Conservation (phyloP, 2,329 filamentous ascomycete genomes). For the Colletotrichum brevisporum region DNA sequence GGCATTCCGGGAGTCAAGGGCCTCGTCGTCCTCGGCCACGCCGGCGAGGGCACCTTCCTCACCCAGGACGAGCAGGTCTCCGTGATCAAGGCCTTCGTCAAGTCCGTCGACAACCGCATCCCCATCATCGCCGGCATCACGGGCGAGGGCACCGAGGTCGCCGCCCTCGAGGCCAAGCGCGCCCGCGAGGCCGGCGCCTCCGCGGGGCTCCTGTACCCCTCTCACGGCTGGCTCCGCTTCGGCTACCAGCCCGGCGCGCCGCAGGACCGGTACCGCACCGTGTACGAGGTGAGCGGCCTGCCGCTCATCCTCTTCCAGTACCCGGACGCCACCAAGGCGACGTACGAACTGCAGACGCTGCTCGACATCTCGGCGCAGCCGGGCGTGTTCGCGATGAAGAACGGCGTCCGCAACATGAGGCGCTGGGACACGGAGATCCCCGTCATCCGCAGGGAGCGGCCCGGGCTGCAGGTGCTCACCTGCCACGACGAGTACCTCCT, state of each 20-base stretch:
- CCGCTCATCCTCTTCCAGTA: slow-evolving; percentile 69
- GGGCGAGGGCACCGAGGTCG: slow-evolving; percentile 66
- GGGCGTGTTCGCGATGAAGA: slow-evolving; percentile 70
- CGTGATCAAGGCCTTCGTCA: slow-evolving; percentile 67
- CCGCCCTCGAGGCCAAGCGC: slow-evolving; percentile 64
- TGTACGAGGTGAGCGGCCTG: slow-evolving; percentile 64
- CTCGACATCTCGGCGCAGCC: slow-evolving; percentile 66
- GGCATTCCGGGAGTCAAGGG: slow-evolving; percentile 66
- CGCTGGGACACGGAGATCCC: slow-evolving; percentile 70
- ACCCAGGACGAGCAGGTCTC: slow-evolving; percentile 63
- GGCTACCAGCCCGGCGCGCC: slow-evolving; percentile 67
- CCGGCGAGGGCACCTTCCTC: slow-evolving; percentile 68
- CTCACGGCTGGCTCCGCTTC: slow-evolving; percentile 69
- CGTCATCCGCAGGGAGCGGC: slow-evolving; percentile 62
- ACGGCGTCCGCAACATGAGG: slow-evolving; percentile 70
- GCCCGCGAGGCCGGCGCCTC: slow-evolving; percentile 65
- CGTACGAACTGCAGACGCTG: slow-evolving; percentile 65
- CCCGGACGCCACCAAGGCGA: slow-evolving; percentile 67
- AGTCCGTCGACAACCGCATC: slow-evolving; percentile 63
- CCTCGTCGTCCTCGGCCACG: slow-evolving; percentile 67
- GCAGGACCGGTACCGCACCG: slow-evolving; percentile 64
- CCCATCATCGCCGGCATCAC: slow-evolving; percentile 68
- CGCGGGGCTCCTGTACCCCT: slow-evolving; percentile 66
- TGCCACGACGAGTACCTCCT: slow-evolving; percentile 68
- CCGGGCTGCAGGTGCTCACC: slow-evolving; percentile 64